phyloP scores from a whole-genome alignment of 1,139 yeast genomes.

The Zygoascus meyerae region DNA sequence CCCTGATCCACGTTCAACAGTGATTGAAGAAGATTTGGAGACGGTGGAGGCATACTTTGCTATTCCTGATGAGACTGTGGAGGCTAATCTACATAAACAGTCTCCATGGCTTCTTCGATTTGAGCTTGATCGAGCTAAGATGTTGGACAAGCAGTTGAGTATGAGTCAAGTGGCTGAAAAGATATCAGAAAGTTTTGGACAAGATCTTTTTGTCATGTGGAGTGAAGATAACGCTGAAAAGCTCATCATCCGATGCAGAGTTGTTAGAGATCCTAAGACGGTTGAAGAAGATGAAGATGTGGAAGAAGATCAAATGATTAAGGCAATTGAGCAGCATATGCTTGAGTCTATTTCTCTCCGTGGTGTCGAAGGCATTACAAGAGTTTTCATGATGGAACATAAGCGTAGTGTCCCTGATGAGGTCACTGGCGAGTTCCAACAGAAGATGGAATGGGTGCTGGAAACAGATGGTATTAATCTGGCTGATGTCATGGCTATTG shows the following conservation, averaged over 20 bases:
- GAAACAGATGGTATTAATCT: slow-evolving; percentile 98
- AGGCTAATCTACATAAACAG: slow-evolving; percentile 86
- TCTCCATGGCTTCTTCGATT: slow-evolving; percentile 97
- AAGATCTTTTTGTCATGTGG: slow-evolving; percentile 96
- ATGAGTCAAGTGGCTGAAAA: slow-evolving; percentile 98
- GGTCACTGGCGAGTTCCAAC: slow-evolving; percentile 71
- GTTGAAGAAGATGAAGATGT: slow-evolving; percentile 91
- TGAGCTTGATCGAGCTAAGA: slow-evolving; percentile 96
- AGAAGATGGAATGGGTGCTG: slow-evolving; percentile 93
- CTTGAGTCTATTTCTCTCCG: slow-evolving; percentile 88
- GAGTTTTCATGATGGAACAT: slow-evolving; percentile 90
- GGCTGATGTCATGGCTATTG: slow-evolving; percentile 91
- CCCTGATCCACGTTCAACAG: slow-evolving; percentile 95
- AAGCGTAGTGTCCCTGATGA: slow-evolving; percentile 73
- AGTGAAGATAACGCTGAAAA: slow-evolving; percentile 98
- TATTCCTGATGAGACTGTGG: slow-evolving; percentile 96
- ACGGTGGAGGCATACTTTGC: slow-evolving; percentile 96
- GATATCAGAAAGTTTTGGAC: slow-evolving; percentile 88
- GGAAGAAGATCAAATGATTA: slow-evolving; percentile 94
- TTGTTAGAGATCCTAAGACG: slow-evolving; percentile 91
- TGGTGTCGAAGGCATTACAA: slow-evolving; percentile 91
- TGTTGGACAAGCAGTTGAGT: slow-evolving; percentile 95
- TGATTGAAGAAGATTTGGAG: slow-evolving; percentile 93
- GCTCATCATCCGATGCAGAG: slow-evolving; percentile 95
- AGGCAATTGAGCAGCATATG: slow-evolving; percentile 95